Conservation (phyloP, 345 rosid species). For the Salix arbutifolia region DNA sequence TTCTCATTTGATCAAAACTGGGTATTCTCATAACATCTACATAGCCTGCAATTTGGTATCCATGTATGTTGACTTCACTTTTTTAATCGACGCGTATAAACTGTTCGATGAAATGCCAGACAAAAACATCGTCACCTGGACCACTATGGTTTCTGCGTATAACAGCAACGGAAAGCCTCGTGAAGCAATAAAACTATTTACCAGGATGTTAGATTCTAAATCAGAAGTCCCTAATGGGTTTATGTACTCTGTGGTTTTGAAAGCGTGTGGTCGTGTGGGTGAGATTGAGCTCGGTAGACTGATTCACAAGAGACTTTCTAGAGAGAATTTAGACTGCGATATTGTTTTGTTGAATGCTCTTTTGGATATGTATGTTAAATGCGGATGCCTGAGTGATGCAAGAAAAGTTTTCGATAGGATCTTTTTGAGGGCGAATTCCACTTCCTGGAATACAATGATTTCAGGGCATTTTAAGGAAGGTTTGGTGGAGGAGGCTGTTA, state of each 20-base stretch:
- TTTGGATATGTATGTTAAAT: constrained; percentile 71
- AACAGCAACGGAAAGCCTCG: constrained; percentile 38
- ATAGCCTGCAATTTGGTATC: constrained; percentile 50
- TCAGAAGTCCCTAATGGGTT: constrained; percentile 50
- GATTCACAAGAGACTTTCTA: constrained; percentile 39
- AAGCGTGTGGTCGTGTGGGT: constrained; percentile 58
- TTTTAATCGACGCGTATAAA: constrained; percentile 34
- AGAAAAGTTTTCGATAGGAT: constrained; percentile 39
- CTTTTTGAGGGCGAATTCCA: constrained; percentile 28
- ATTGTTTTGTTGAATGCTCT: constrained; percentile 62
- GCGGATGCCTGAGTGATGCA: constrained; percentile 54
- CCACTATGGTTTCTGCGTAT: constrained; percentile 52
- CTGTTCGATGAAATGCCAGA: constrained; percentile 61
- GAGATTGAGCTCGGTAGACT: constrained; percentile 48
- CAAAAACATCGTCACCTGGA: constrained; percentile 63
- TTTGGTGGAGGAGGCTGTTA: constrained; percentile 49
- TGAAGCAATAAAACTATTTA: constrained; percentile 39
- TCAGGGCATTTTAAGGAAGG: constrained; percentile 65
- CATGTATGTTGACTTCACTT: constrained; percentile 34
- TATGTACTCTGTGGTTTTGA: constrained; percentile 57
- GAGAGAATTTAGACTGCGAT: constrained; percentile 41
- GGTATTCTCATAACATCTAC: constrained; percentile 33
- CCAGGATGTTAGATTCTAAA: constrained; percentile 36
- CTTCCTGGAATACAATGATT: constrained; percentile 70
- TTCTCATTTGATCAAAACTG: constrained; percentile 36